A percentile compares a stretch with the other conserved stretches of the same genome.
Evolutionary conservation across 2,329 filamentous ascomycete genomes (phyloP).

Genomic region (Tothia fuscella): DNA sequence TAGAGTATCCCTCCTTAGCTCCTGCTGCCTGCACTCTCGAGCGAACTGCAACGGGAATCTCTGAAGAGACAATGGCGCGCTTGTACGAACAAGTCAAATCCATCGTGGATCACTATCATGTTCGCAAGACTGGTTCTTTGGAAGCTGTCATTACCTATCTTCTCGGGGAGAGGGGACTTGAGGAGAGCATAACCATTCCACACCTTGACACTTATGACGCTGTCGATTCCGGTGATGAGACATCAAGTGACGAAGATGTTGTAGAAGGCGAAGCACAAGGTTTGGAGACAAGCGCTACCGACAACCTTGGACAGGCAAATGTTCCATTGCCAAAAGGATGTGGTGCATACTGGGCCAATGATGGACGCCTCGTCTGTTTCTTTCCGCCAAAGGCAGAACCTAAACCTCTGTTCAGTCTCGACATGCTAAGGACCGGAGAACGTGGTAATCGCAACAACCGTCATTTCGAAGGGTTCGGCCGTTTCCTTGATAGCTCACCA

Average conservation of each 20-base stretch:
- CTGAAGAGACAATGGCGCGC: constrained; percentile 36
- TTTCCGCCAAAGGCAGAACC: constrained; percentile 42
- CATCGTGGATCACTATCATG: constrained; percentile 44
- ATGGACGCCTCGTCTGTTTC: constrained; percentile 46
- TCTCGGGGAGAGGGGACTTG: constrained; percentile 44
- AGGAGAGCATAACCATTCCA: constrained; percentile 41
- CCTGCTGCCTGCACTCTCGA: constrained; percentile 43
- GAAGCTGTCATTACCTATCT: constrained; percentile 51
- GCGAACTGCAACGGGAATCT: constrained; percentile 42
- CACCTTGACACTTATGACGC: constrained; percentile 44
- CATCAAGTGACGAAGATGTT: constrained; percentile 62
- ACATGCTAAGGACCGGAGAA: constrained; percentile 37
- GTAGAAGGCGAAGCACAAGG: constrained; percentile 29
- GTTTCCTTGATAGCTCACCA: constrained; percentile 33
- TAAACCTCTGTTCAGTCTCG: constrained; percentile 35
- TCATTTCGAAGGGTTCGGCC: constrained; percentile 53
- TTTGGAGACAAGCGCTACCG: constrained; percentile 36
- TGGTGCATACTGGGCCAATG: constrained; percentile 45
- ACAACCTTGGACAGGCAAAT: constrained; percentile 43
- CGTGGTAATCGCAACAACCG: constrained; percentile 35
- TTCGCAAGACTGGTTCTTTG: constrained; percentile 43
- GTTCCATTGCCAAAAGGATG: constrained; percentile 49
- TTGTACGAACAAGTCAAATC: constrained; percentile 40
- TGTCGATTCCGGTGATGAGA: constrained; percentile 47
- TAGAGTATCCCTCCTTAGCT: constrained; percentile 40